phyloP scores from a whole-genome alignment of 2,329 filamentous ascomycete species.

The Rutstroemia sp. region DNA sequence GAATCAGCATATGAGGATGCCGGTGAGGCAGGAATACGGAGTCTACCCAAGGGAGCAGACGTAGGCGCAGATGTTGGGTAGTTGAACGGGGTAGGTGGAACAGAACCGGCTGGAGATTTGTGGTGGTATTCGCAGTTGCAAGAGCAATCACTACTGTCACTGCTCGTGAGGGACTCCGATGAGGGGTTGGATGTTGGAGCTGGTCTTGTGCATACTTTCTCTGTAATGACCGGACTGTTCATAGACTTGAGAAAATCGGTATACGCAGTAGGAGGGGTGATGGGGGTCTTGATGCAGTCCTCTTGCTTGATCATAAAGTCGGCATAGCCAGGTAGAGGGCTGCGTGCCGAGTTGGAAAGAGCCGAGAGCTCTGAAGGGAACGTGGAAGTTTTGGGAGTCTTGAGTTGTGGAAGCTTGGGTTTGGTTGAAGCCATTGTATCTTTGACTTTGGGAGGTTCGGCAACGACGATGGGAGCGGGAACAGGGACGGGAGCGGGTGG shows the following conservation, averaged over 20 bases:
- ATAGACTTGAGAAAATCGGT: conserved; percentile 87
- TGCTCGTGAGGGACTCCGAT: conserved; percentile 25
- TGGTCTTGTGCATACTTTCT: conserved; percentile 37
- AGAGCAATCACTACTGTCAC: conserved; percentile 46
- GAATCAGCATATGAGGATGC: conserved; percentile 60
- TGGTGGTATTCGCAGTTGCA: conserved; percentile 48
- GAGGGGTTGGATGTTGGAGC: conserved; percentile 39
- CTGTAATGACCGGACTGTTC: conserved; percentile 33
- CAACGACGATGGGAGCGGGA: conserved; percentile 13
- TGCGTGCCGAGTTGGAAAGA: conserved; percentile 57
- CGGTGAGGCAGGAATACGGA: conserved; percentile 74
- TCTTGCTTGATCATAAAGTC: conserved; percentile 60
- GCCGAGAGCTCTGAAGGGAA: conserved; percentile 53
- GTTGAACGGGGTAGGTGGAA: conserved; percentile 47
- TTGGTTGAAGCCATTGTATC: conserved; percentile 28
- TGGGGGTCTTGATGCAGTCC: conserved; percentile 67
- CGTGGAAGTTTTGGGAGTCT: conserved; percentile 54
- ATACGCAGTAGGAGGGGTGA: conserved; percentile 84
- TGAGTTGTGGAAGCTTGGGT: conserved; percentile 54
- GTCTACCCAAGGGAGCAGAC: conserved; percentile 48
- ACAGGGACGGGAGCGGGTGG: conserved; percentile 16
- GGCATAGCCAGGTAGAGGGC: conserved; percentile 56
- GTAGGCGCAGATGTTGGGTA: conserved; percentile 53
- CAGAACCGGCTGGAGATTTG: conserved; percentile 49
- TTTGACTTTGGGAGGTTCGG: conserved; percentile 9